Conservation (phyloP, 495 filamentous ascomycete genomes). For the Lepraria neglecta region DNA sequence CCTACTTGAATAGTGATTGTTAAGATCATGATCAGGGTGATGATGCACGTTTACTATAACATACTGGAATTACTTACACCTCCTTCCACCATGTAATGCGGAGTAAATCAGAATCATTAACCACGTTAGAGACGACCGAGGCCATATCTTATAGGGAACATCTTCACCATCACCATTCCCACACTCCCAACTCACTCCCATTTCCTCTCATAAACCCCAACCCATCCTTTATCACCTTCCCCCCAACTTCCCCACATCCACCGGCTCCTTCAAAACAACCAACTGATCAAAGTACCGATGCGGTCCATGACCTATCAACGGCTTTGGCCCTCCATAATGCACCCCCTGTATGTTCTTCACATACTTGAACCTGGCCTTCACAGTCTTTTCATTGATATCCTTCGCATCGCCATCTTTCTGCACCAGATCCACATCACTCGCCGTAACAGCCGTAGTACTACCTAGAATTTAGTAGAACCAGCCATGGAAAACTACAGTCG, state of each 20-base stretch:
- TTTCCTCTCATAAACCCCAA: constrained; percentile 42
- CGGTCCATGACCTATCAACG: constrained; percentile 42
- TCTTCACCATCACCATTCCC: no score
- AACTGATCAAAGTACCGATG: constrained; percentile 49
- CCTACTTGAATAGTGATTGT: no score
- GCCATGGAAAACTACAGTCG: constrained; percentile 43
- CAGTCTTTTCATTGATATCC: constrained; percentile 9
- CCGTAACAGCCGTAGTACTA: constrained; percentile 29
- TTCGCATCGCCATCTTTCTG: constrained; percentile 11
- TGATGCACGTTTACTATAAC: no score
- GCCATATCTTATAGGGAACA: no score
- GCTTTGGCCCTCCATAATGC: constrained; percentile 38
- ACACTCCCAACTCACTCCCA: no score
- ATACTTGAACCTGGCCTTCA: constrained; percentile 40
- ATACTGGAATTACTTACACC: no score
- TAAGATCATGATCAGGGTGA: no score
- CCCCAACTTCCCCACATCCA: constrained; percentile 30
- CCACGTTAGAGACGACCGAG: no score
- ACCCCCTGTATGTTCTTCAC: constrained; percentile 32
- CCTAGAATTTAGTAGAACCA: constrained; percentile 41
- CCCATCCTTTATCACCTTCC: no score
- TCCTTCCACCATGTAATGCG: no score
- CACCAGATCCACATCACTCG: constrained; percentile 34
- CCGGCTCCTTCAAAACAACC: constrained; percentile 39
- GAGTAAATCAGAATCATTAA: no score